Evolutionary conservation across 192 early-diverging fungal species (phyloP).

Genomic region (Coemansia sp.): DNA sequence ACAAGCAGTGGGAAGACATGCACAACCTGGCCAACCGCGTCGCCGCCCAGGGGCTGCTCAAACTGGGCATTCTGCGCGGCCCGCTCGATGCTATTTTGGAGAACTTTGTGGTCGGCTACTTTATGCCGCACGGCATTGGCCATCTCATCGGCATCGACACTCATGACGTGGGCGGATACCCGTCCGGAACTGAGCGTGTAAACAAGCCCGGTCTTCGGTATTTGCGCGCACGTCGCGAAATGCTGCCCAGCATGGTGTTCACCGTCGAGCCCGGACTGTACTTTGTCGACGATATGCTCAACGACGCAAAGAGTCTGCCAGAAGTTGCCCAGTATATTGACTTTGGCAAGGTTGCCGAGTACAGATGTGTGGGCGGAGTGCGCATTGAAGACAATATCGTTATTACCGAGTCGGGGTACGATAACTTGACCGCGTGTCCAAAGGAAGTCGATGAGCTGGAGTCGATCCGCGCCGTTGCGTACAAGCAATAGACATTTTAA

Average conservation of each 20-base stretch:
- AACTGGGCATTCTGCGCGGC: conserved; percentile 73
- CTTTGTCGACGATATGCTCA: conserved; percentile 81
- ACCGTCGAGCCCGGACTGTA: conserved; percentile 95
- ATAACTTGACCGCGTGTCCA: conserved; percentile 82
- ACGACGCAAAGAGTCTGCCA: conserved; percentile 49
- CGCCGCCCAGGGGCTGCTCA: conserved; percentile 56
- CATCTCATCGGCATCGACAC: conserved; percentile 88
- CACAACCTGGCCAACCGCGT: conserved; percentile 71
- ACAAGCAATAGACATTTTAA: not conserved
- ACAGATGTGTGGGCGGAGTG: conserved; percentile 84
- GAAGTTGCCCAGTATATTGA: conserved; percentile 63
- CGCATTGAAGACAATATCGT: conserved; percentile 90
- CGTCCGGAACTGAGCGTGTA: conserved; percentile 68
- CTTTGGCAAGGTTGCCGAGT: conserved; percentile 63
- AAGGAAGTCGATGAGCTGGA: conserved; percentile 78
- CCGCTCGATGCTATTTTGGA: conserved; percentile 57
- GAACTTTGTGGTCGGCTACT: conserved; percentile 71
- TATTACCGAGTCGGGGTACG: conserved; percentile 70
- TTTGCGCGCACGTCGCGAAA: conserved; percentile 68
- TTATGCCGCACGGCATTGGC: conserved; percentile 91
- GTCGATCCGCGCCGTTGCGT: conserved; percentile 34
- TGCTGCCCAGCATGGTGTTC: conserved; percentile 79
- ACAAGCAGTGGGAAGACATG: conserved; percentile 85
- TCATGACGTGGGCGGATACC: conserved; percentile 81
- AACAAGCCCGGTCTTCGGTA: conserved; percentile 68